phyloP scores from a whole-genome alignment of 306 rosid genomes.

The Mimosa bimucronata region DNA sequence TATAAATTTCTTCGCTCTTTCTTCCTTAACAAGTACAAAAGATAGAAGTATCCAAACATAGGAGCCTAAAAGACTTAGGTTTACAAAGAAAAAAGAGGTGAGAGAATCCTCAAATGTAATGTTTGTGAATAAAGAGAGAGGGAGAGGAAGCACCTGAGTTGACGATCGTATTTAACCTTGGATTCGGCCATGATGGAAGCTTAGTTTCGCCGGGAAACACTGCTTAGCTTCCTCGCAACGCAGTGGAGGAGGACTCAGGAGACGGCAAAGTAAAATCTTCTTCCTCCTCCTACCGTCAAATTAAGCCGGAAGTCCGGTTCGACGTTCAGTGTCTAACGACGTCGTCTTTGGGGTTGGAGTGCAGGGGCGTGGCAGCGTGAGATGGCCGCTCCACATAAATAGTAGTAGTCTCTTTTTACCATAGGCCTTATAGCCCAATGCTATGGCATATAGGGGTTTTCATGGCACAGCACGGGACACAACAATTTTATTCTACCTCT shows the following conservation, averaged over 20 bases:
- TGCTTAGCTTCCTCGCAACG: not conserved
- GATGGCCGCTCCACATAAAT: not conserved
- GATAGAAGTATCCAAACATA: not conserved
- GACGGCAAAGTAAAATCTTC: not conserved
- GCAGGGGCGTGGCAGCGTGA: not conserved
- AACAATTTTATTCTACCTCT: too few relatives aligned
- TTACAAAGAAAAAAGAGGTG: not conserved
- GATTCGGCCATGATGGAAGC: conserved; percentile 18
- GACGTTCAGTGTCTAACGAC: conserved; percentile 1
- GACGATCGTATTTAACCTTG: conserved; percentile 26
- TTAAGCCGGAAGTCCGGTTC: not conserved
- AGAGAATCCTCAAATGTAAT: not conserved
- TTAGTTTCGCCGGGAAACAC: not conserved
- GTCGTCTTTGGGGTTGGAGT: not conserved
- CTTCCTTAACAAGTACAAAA: not conserved
- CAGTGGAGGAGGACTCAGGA: conserved; percentile 1
- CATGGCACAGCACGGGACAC: too few relatives aligned
- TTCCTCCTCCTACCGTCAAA: not conserved
- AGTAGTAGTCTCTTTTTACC: too few relatives aligned
- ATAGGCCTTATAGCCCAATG: too few relatives aligned
- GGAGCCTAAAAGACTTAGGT: not conserved
- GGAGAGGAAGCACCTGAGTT: conserved; percentile 5
- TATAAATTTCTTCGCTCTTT: not conserved
- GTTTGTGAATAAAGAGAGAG: not conserved
- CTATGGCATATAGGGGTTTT: too few relatives aligned